Evolutionary conservation across 371 early-diverging fungal species (phyloP).

Genomic region (Mortierella sp.): DNA sequence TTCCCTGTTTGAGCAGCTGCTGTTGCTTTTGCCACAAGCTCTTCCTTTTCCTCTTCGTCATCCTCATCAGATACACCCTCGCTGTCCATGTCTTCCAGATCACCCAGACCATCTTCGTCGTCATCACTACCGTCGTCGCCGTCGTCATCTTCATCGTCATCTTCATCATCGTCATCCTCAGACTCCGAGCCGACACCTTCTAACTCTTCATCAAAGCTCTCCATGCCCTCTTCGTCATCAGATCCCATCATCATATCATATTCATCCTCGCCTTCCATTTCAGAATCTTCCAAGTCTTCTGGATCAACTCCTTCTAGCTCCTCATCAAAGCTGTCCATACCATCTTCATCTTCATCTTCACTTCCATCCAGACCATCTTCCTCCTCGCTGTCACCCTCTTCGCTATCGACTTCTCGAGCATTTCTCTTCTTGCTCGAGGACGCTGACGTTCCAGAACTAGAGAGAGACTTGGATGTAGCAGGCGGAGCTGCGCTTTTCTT

Average conservation of each 20-base stretch:
- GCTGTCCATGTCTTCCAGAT: slow-evolving; percentile 10
- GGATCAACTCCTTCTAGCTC: slow-evolving; percentile 49
- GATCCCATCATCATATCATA: slow-evolving; percentile 21
- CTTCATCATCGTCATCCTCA: slow-evolving; percentile 13
- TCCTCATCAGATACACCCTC: slow-evolving; percentile 22
- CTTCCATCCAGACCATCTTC: slow-evolving; percentile 13
- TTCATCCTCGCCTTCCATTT: slow-evolving; percentile 27
- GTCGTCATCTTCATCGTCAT: slow-evolving; percentile 12
- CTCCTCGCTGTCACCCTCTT: slow-evolving; percentile 14
- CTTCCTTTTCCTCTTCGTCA: slow-evolving; percentile 45
- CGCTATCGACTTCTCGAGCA: slow-evolving; percentile 24
- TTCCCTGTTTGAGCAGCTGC: slow-evolving; percentile 59
- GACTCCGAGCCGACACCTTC: slow-evolving; percentile 29
- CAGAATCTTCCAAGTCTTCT: slow-evolving; percentile 39
- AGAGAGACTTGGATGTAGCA: slow-evolving; percentile 1
- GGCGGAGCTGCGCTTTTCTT: slow-evolving; percentile 5
- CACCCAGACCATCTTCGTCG: slow-evolving; percentile 32
- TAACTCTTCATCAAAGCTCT: slow-evolving; percentile 48
- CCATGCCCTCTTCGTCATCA: slow-evolving; percentile 29
- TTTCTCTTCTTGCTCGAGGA: slow-evolving; percentile 32
- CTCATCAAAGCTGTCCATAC: slow-evolving; percentile 45
- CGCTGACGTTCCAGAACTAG: background rate
- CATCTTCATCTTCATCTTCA: slow-evolving; percentile 23
- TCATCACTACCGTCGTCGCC: slow-evolving; percentile 26
- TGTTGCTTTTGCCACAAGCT: slow-evolving; percentile 36